These are phyloP conservation scores for Tricholoma saponaceum DNA, from an alignment of 768 basidiomycete genomes.

Conservation along the genomic window DNA sequence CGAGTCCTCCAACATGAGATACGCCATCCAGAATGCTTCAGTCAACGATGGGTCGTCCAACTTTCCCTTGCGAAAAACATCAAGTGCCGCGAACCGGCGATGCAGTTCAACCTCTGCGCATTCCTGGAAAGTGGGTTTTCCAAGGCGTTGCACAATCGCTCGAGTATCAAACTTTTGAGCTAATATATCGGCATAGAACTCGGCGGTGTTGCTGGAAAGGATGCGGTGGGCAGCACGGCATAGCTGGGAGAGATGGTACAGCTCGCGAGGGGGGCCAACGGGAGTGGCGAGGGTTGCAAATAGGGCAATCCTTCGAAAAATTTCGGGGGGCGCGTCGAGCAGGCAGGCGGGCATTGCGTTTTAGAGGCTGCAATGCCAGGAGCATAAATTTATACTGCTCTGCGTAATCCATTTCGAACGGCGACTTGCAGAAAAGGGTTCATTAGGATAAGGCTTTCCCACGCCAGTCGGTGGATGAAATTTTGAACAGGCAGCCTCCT, in stretches of 20 bases:
- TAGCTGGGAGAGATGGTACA: constrained; percentile 26
- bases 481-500: neutral
- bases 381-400: constrained; percentile 16
- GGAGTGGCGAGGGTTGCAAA: constrained; percentile 24
- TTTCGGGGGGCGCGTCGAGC: constrained; percentile 26
- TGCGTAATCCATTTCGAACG: constrained; percentile 12
- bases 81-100: constrained; percentile 40
- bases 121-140: constrained; percentile 19
- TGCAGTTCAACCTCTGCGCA: constrained; percentile 41
- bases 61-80: constrained; percentile 35
- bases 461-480: constrained; percentile 9
- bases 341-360: constrained; percentile 27
- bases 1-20: constrained; percentile 52
- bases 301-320: constrained; percentile 31
- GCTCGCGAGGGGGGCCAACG: constrained; percentile 29
- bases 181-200: constrained; percentile 37
- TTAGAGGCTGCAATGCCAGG: constrained; percentile 10
- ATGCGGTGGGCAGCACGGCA: constrained; percentile 28
- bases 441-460: constrained; percentile 12
- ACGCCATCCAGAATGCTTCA: constrained; percentile 48
- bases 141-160: constrained; percentile 37
- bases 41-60: constrained; percentile 32
- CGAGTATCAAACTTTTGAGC: constrained; percentile 44
- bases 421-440: constrained; percentile 14
- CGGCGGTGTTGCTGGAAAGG: constrained; percentile 20